Evolutionary conservation across 768 basidiomycete species (phyloP).

Genomic region (Amanita exitialis): DNA sequence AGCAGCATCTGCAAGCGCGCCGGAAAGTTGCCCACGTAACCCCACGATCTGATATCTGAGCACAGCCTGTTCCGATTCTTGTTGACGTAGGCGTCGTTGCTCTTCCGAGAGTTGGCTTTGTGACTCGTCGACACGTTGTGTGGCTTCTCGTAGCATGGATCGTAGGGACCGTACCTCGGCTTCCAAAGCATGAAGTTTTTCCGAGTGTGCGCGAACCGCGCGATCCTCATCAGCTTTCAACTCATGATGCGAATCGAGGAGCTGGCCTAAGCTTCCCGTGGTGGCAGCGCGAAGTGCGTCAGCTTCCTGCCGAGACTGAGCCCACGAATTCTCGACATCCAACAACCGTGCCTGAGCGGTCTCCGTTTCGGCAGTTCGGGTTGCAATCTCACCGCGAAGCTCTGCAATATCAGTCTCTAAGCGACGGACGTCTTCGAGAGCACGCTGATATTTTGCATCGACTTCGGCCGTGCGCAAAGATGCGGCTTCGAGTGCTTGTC

Average conservation of each 20-base stretch:
- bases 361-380: constrained; percentile 65
- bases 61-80: constrained; percentile 51
- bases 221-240: constrained; percentile 80
- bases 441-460: constrained; percentile 60
- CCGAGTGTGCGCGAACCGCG: constrained; percentile 60
- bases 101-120: constrained; percentile 60
- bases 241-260: constrained; percentile 82
- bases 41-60: constrained; percentile 67
- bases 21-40: constrained; percentile 64
- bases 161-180: constrained; percentile 68
- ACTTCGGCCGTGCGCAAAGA: constrained; percentile 73
- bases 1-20: constrained; percentile 57
- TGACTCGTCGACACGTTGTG: constrained; percentile 59
- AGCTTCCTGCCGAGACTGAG: constrained; percentile 87
- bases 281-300: constrained; percentile 83
- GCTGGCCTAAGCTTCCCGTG: constrained; percentile 75
- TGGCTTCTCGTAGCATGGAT: constrained; percentile 69
- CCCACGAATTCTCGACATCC: constrained; percentile 86
- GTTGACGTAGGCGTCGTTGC: constrained; percentile 50
- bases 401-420: constrained; percentile 75
- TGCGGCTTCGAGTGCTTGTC: constrained; percentile 64
- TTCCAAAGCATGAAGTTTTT: constrained; percentile 76
- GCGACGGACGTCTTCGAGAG: constrained; percentile 55
- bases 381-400: constrained; percentile 73
- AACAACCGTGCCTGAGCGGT: constrained; percentile 50